phyloP scores from a whole-genome alignment of 1,284 basidiomycete species.

The Pseudomicrostroma phylloplanum region DNA sequence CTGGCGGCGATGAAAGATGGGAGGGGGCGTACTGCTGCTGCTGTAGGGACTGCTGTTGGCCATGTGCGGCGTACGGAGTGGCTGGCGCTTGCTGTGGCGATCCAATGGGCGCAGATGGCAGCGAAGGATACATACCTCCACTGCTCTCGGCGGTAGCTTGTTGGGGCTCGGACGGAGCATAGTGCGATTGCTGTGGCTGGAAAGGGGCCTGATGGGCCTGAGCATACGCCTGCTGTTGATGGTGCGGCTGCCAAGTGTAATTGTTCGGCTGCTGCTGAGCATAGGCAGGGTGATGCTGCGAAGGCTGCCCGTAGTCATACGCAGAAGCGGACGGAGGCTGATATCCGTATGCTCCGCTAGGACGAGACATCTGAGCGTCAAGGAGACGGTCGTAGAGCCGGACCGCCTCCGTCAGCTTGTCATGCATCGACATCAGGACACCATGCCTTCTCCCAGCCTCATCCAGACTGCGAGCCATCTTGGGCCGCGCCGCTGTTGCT shows the following conservation, averaged over 20 bases:
- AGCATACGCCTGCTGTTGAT: not conserved
- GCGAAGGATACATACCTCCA: not conserved
- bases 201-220: not conserved
- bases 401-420: slow-evolving; percentile 83
- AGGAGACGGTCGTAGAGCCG: slow-evolving; percentile 79
- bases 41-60: not conserved
- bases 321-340: not conserved
- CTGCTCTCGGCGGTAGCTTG: not conserved
- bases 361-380: slow-evolving; percentile 64
- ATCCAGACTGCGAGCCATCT: slow-evolving; percentile 74
- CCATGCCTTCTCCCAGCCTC: slow-evolving; percentile 81
- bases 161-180: not conserved
- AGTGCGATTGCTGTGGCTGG: slow-evolving; percentile 7
- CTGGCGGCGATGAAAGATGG: not conserved
- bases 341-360: slow-evolving; percentile 8
- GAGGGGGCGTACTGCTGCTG: not conserved
- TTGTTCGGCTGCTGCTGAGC: not conserved
- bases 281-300: not conserved
- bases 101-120: not conserved
- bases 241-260: not conserved
- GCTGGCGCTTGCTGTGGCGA: not conserved
- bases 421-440: slow-evolving; percentile 83
- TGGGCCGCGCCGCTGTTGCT: slow-evolving; percentile 71
- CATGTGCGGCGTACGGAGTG: not conserved
- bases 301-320: not conserved